Evolutionary conservation across 345 rosid species (phyloP), one percentile per base, ranked within the genome.

Genomic region (Arabidopsis suecica): DNA sequence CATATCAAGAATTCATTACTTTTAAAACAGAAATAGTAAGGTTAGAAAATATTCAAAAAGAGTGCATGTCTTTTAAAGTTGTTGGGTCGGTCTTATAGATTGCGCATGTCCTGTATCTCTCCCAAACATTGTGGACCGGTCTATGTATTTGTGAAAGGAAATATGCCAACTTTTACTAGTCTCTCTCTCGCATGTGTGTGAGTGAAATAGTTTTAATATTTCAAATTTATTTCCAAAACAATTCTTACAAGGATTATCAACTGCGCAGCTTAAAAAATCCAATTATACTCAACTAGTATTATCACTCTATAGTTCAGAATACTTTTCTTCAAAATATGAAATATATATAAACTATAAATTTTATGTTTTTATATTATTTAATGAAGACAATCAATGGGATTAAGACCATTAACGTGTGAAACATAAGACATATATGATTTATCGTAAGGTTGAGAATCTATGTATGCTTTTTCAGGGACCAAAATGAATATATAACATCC

Each of bases 121-220:
- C 57, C 59, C n/a, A 53, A 61, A 42, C 13, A 25, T 33, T 44
- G 68, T 61, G 69, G 76, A 72, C 76, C 54, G 68, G 54, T 72
- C 56, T 58, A 58, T 36, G 5, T 54, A 59, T 73, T 54, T 54
- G 70, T 61, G 50, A 50, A 60, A 50, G 30, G 20, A 61, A 14
- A 49, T 37, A 72, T 49, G 60, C 9, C 68, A 40, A 72, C 68
- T 50, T 61, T 61, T 37, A 34, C 41, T 47, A 20, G 32, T 60
- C 40, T 60, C 20, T 16, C 38, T 48, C 60, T 71, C 55, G 49
- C 48, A 45, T 60, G 4, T 36, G 7, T 51, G 16, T 5, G 62
- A 28, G 61, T 50, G 14, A 8, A 7, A 37, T 54, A 42, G 14
- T 55, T 50, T 33, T 51, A 30, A 18, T 10, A 42, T 56, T 7